Conservation (phyloP, 805 yeast species). For the Tetrapisispora taiwanensis region DNA sequence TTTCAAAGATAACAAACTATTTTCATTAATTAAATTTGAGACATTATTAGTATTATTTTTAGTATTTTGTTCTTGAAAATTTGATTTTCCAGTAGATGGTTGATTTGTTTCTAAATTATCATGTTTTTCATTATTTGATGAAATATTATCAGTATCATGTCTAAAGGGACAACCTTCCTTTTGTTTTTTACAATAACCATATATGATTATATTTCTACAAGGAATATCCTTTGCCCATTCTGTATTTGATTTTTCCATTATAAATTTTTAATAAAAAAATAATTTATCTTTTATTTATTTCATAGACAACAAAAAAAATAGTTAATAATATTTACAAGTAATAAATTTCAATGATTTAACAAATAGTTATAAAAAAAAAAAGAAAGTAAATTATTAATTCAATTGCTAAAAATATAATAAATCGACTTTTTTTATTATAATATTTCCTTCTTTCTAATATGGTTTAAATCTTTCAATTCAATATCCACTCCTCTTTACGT, state of each 20-base stretch:
- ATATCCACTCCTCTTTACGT: no score
- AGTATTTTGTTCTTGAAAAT: constrained; percentile 75
- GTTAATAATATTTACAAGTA: background rate
- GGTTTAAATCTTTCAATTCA: no score
- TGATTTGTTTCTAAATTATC: constrained; percentile 48
- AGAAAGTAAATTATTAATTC: no score
- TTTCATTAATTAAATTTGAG: constrained; percentile 51
- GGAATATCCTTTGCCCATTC: constrained; percentile 63
- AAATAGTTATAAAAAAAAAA: no score
- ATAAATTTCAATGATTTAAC: background rate
- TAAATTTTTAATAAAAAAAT: background rate
- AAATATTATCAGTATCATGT: constrained; percentile 40
- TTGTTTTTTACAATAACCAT: constrained; percentile 81
- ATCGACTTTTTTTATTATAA: no score
- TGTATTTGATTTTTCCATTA: constrained; percentile 26
- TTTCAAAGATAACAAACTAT: constrained; percentile 14
- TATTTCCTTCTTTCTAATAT: no score
- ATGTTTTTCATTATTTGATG: constrained; percentile 17
- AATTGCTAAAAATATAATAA: no score
- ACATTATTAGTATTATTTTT: constrained; percentile 63
- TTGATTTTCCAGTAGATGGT: constrained; percentile 71
- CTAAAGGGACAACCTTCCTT: constrained; percentile 80
- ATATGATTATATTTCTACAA: constrained; percentile 73
- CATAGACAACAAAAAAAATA: background rate
- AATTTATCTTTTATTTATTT: no score